Base-by-base conservation (phyloP, 495 filamentous ascomycete species). In the Aspergillus homomorphus region DNA sequence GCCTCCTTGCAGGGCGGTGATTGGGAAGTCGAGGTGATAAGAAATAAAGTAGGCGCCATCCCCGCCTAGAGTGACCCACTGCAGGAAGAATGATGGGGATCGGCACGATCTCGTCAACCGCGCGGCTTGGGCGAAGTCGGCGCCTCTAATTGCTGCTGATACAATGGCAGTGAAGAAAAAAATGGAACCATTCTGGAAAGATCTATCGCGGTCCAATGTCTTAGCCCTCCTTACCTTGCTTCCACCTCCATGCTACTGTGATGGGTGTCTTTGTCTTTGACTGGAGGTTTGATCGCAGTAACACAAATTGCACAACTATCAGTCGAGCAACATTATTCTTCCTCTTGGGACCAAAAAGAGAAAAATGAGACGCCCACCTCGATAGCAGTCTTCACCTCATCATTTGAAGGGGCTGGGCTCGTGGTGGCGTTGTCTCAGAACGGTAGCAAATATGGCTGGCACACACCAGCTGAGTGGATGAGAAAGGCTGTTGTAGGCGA, bases 41-140 rank as follows among this genome's bases (percentile, higher is more conserved):
- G 53, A 48, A 66, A 62, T 66, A 66, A 62, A 57, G 57, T 66
- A 62, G 57, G 54, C 63, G 60, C 63, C 63, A 60, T 62, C 60
- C 59, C 61, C 63, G 57, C 54, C 63, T 43, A 51, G 24, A 28
- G 41, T 46, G 59, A 66, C 63, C 63, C 63, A 66, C 63, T n/a
- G 50, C 33, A 26, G 22, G 15, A 49, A 21, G 20, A 48, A 50
- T 45, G 24, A 54, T 60, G 53, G 53, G 45, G 63, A 62, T 66
- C 63, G 54, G 42, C 56, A 44, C 23, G 38, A 23, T 30, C 30
- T 16, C 30, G 46, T 53, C 56, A 52, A 20, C 26, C 19, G 18
- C 41, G 52, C 24, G 51, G 51, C 53, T 46, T 33, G 51, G 52
- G 12, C 48, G 6, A n/a, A n/a, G n/a, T n/a, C n/a, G n/a, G n/a